These are phyloP conservation scores for Cymbopogon flexuosus DNA, from an alignment of 202 grass and related monocot species.

Conservation along the genomic window DNA sequence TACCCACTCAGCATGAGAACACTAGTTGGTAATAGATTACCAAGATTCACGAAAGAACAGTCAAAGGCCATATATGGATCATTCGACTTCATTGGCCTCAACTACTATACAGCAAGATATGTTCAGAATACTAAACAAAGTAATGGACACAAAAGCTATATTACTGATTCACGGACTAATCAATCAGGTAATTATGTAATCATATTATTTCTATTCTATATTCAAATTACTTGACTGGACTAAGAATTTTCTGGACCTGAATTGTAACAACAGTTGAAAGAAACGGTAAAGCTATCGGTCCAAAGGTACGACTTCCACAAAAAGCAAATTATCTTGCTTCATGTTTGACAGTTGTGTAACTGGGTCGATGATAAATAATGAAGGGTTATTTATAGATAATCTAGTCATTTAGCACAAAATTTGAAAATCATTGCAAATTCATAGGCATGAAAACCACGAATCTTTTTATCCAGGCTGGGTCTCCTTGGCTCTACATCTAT, in stretches of 20 bases:
- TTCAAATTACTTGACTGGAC: conserved; percentile 8
- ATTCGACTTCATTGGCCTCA: conserved; percentile 82
- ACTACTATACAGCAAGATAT: conserved; percentile 78
- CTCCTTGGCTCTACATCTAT: conserved; percentile 71
- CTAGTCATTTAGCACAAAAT: neutral
- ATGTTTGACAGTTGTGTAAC: neutral
- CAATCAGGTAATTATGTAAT: conserved; percentile 46
- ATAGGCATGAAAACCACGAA: neutral
- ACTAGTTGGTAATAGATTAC: conserved; percentile 58
- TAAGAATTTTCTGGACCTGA: conserved; percentile 39
- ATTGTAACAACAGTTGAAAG: conserved; percentile 50
- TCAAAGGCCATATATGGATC: conserved; percentile 60
- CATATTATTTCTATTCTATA: neutral
- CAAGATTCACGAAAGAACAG: conserved; percentile 56
- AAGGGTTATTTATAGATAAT: conserved; percentile 4
- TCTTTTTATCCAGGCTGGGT: conserved; percentile 49
- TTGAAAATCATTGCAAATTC: neutral
- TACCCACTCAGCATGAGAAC: conserved; percentile 68
- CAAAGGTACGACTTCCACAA: conserved; percentile 48
- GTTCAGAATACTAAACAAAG: conserved; percentile 25
- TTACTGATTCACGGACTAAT: conserved; percentile 50
- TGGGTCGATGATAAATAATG: neutral
- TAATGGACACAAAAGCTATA: conserved; percentile 52
- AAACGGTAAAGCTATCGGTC: conserved; percentile 67
- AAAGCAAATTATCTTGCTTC: neutral